Conservation (phyloP, 352 stramenopile species). For the Thraustochytrium sp. region DNA sequence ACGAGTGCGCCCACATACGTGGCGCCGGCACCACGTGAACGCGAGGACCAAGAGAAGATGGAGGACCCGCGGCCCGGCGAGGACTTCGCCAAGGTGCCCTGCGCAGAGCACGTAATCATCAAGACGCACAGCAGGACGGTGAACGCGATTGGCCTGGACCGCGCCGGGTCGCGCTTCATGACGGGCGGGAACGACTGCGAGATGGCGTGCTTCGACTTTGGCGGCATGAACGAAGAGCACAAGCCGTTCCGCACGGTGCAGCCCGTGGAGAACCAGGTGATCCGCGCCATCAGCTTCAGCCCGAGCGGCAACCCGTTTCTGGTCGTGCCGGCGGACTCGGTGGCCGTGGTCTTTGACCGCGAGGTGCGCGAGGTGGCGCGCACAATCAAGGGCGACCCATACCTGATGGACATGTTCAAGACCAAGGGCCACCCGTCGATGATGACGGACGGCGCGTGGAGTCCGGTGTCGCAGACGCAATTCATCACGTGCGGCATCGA, state of each 20-base stretch:
- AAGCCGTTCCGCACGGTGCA: slow-evolving; percentile 53
- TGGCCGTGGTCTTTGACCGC: slow-evolving; percentile 62
- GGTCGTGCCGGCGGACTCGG: slow-evolving; percentile 60
- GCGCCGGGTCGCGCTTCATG: slow-evolving; percentile 62
- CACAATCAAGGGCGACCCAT: slow-evolving; percentile 73
- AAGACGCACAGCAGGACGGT: slow-evolving; percentile 53
- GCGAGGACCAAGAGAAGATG: slow-evolving; percentile 29
- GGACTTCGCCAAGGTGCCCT: not conserved
- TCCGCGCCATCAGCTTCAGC: slow-evolving; percentile 57
- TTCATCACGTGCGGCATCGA: slow-evolving; percentile 66
- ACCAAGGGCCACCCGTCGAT: slow-evolving; percentile 69
- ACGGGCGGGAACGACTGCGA: slow-evolving; percentile 61
- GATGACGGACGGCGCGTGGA: slow-evolving; percentile 67
- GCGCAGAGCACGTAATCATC: slow-evolving; percentile 13
- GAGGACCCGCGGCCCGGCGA: not conserved
- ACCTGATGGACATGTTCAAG: slow-evolving; percentile 64
- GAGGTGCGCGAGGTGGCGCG: slow-evolving; percentile 53
- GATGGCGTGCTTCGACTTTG: slow-evolving; percentile 69
- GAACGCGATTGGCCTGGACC: slow-evolving; percentile 63
- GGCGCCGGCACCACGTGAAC: not conserved
- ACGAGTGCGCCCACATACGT: slow-evolving; percentile 9
- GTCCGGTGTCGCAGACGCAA: slow-evolving; percentile 56
- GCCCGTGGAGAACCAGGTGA: slow-evolving; percentile 58
- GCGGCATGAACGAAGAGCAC: slow-evolving; percentile 62
- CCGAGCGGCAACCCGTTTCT: slow-evolving; percentile 64